These are phyloP conservation scores for Rutstroemia sp. DNA, from an alignment of 2,329 filamentous ascomycete species.

Conservation along the genomic window DNA sequence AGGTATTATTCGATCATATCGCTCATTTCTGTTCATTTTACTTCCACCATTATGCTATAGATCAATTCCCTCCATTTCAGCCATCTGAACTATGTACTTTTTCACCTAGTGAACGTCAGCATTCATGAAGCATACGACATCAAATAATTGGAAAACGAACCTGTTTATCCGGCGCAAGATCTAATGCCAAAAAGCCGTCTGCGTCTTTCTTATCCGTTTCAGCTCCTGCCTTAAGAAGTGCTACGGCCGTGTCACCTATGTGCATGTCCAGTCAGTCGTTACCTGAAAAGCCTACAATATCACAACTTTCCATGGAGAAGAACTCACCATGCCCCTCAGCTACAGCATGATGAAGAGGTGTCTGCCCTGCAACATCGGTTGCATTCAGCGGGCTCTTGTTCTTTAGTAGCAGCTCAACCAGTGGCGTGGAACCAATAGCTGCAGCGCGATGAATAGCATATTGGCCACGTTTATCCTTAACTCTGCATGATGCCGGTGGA, in stretches of 20 bases:
- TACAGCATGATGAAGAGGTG: slow-evolving; percentile 81
- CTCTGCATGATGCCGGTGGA: slow-evolving; percentile 62
- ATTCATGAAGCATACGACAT: slow-evolving; percentile 1
- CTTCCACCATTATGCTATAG: neutral
- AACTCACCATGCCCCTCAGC: slow-evolving; percentile 62
- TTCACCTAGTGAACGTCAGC: slow-evolving; percentile 11
- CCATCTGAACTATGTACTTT: slow-evolving; percentile 14
- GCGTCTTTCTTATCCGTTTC: slow-evolving; percentile 70
- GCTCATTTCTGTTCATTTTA: no score
- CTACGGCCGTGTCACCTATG: slow-evolving; percentile 72
- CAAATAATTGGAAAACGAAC: slow-evolving; percentile 40
- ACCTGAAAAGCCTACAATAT: no score
- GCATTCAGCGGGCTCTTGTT: slow-evolving; percentile 76
- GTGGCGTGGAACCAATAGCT: slow-evolving; percentile 80
- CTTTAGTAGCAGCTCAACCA: slow-evolving; percentile 72
- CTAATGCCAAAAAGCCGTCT: slow-evolving; percentile 65
- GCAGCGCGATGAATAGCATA: slow-evolving; percentile 87
- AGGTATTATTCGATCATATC: no score
- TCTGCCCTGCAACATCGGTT: slow-evolving; percentile 74
- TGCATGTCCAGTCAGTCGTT: neutral
- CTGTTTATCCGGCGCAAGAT: slow-evolving; percentile 80
- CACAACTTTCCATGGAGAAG: neutral
- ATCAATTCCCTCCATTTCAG: slow-evolving; percentile 9
- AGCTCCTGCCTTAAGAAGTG: slow-evolving; percentile 76
- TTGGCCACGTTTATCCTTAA: slow-evolving; percentile 83